Evolutionary conservation across 208 protist species (phyloP).

Genomic region (Phytomonas francai): DNA sequence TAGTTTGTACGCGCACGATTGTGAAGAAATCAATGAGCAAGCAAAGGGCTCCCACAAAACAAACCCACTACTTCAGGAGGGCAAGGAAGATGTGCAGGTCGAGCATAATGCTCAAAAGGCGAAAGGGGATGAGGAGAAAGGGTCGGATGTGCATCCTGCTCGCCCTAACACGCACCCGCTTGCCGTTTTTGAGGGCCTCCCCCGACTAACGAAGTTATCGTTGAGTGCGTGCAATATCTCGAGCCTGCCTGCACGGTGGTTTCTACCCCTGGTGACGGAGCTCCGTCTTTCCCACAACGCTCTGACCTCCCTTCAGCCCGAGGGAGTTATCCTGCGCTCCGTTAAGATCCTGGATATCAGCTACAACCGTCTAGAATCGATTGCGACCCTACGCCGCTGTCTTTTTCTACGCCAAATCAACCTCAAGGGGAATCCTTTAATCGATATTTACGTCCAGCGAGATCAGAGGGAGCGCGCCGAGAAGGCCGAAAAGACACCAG

Average conservation of each 20-base stretch:
- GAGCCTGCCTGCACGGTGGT: slow-evolving; percentile 62
- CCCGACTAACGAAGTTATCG: slow-evolving; percentile 67
- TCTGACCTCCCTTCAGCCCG: slow-evolving; percentile 56
- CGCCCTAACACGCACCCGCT: slow-evolving; percentile 46
- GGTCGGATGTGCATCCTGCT: slow-evolving; percentile 9
- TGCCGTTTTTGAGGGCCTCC: slow-evolving; percentile 59
- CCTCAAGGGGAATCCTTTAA: slow-evolving; percentile 60
- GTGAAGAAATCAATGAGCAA: slow-evolving; percentile 7
- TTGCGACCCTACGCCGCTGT: slow-evolving; percentile 68
- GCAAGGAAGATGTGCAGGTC: background rate
- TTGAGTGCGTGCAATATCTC: slow-evolving; percentile 61
- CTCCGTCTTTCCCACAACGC: slow-evolving; percentile 68
- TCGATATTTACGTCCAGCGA: slow-evolving; percentile 17
- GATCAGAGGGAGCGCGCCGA: slow-evolving; percentile 14
- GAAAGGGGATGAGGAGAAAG: slow-evolving; percentile 6
- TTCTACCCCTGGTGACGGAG: slow-evolving; percentile 70
- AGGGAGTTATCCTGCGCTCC: slow-evolving; percentile 74
- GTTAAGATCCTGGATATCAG: slow-evolving; percentile 80
- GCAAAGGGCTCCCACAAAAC: background rate
- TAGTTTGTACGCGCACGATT: slow-evolving; percentile 14
- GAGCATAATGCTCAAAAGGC: background rate
- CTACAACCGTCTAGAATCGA: slow-evolving; percentile 42
- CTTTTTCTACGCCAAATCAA: slow-evolving; percentile 58
- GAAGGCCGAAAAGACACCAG: background rate
- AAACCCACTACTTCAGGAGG: background rate